A percentile compares a stretch with the other conserved stretches of the same genome.
Conservation (phyloP, 2,329 filamentous ascomycete species). For the Alternaria incomplexa region DNA sequence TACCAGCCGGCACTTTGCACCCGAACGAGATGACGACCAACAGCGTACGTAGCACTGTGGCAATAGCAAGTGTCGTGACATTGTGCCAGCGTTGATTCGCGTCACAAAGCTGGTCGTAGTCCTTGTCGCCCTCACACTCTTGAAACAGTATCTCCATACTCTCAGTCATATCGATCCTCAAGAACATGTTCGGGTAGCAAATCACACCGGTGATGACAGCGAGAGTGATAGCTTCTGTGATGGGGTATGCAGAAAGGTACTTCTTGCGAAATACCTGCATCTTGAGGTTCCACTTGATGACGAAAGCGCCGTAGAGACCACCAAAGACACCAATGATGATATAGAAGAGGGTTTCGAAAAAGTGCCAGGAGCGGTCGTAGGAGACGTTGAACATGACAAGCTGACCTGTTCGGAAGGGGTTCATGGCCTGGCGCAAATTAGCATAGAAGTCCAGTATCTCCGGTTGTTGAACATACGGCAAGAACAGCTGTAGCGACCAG, state of each 20-base stretch:
- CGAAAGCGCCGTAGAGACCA: slow-evolving; percentile 91
- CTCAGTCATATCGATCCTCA: slow-evolving; percentile 98
- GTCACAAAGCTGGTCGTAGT: slow-evolving; percentile 90
- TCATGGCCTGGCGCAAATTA: slow-evolving; percentile 70
- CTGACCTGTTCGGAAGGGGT: slow-evolving; percentile 95
- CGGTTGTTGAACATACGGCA: slow-evolving; percentile 57
- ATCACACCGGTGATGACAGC: slow-evolving; percentile 84
- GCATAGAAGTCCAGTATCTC: not conserved
- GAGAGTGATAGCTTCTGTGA: slow-evolving; percentile 84
- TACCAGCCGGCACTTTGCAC: slow-evolving; percentile 96
- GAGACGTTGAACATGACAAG: slow-evolving; percentile 99
- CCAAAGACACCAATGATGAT: slow-evolving; percentile 90
- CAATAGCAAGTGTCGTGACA: slow-evolving; percentile 76
- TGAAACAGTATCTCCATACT: slow-evolving; percentile 98
- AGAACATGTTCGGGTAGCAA: slow-evolving; percentile 96
- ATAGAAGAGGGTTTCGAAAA: slow-evolving; percentile 94
- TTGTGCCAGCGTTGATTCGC: slow-evolving; percentile 76
- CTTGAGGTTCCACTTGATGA: slow-evolving; percentile 96
- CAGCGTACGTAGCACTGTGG: slow-evolving; percentile 79
- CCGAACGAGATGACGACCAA: slow-evolving; percentile 96
- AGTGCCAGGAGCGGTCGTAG: slow-evolving; percentile 97
- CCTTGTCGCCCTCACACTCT: slow-evolving; percentile 87
- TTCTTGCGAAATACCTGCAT: slow-evolving; percentile 93
- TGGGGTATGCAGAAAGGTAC: slow-evolving; percentile 81
- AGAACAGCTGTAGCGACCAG: slow-evolving; percentile 92